Evolutionary conservation across 768 basidiomycete genomes (phyloP).

Genomic region (Boletus rubropictus): DNA sequence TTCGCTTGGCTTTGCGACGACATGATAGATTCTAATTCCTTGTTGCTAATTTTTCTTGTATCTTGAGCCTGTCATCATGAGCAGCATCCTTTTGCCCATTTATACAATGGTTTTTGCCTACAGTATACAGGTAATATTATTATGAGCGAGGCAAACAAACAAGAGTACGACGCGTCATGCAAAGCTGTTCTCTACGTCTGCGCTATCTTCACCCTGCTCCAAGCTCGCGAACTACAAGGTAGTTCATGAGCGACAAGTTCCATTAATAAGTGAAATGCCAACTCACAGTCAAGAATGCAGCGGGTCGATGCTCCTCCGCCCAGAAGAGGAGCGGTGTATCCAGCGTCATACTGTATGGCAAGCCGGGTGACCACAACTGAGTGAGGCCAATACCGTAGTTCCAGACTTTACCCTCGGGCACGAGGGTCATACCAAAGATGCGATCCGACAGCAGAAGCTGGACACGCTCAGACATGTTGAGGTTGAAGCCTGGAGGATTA

Average conservation of each 20-base stretch:
- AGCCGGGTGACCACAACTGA: constrained; percentile 79
- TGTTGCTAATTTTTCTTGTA: constrained; percentile 14
- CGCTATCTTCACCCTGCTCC: constrained; percentile 87
- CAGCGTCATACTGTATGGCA: constrained; percentile 77
- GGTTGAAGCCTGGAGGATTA: constrained; percentile 90
- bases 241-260: constrained; percentile 1
- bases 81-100: neutral
- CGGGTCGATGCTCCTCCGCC: constrained; percentile 92
- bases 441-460: constrained; percentile 91
- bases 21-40: constrained; percentile 31
- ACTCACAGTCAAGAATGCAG: constrained; percentile 87
- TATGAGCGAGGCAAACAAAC: neutral
- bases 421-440: constrained; percentile 91
- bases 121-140: constrained; percentile 1
- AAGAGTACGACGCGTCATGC: constrained; percentile 44
- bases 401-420: constrained; percentile 93
- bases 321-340: constrained; percentile 95
- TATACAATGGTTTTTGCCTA: neutral
- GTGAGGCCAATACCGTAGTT: constrained; percentile 94
- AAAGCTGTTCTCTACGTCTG: constrained; percentile 94
- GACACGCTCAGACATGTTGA: constrained; percentile 97
- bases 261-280: neutral
- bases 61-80: constrained; percentile 2
- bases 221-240: constrained; percentile 72
- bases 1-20: constrained; percentile 45